These are phyloP conservation scores for Pythium folliculosum DNA, from an alignment of 352 stramenopile species.

Conservation along the genomic window DNA sequence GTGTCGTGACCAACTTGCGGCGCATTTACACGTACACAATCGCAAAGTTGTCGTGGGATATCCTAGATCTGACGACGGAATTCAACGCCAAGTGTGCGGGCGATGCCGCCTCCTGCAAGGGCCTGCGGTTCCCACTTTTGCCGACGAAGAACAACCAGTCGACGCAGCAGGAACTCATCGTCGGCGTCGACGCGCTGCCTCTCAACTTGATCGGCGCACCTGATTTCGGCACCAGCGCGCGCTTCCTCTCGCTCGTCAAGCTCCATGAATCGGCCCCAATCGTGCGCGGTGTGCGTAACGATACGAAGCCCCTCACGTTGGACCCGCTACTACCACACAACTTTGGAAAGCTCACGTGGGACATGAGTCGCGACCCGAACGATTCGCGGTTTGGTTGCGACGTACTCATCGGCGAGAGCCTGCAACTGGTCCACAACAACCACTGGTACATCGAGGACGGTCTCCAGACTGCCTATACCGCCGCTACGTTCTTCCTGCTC, in stretches of 20 bases:
- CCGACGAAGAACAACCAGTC: background rate
- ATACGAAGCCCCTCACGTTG: too few relatives aligned
- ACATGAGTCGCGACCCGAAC: background rate
- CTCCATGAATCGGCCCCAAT: background rate
- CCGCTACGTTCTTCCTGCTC: slow-evolving; percentile 4
- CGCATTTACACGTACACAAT: background rate
- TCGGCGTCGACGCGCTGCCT: background rate
- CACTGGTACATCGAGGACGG: slow-evolving; percentile 1
- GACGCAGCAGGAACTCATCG: background rate
- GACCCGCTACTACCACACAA: background rate
- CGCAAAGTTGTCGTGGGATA: background rate
- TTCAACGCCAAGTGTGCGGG: background rate
- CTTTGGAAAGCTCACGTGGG: background rate
- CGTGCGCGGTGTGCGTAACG: too few relatives aligned
- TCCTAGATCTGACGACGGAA: background rate
- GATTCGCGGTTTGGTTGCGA: background rate
- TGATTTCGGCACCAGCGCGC: background rate
- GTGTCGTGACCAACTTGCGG: background rate
- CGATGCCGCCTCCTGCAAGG: background rate
- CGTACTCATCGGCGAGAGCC: background rate
- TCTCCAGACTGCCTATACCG: background rate
- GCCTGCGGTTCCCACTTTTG: background rate
- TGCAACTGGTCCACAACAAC: slow-evolving; percentile 1
- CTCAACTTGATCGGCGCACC: background rate
- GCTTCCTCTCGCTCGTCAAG: background rate